Percentiles rank a stretch among this genome's conserved stretches.
phyloP scores from a whole-genome alignment of 2,329 filamentous ascomycete genomes.

The Bipolaris gigantea region DNA sequence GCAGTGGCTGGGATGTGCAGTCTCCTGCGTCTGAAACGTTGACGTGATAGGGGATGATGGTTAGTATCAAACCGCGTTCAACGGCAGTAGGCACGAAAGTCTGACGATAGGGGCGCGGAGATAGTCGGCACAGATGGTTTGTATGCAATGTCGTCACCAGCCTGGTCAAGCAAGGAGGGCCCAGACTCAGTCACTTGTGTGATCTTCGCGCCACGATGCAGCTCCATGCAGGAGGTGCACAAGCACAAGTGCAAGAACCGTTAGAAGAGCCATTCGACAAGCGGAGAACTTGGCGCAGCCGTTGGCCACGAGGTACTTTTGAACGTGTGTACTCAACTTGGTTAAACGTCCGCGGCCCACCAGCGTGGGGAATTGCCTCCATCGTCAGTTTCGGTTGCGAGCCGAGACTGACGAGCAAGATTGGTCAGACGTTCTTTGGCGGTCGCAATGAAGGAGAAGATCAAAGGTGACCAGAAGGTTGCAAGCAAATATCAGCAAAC shows the following conservation, averaged over 20 bases:
- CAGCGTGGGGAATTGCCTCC: neutral
- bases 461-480: neutral
- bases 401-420: neutral
- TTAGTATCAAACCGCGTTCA: too few species aligned
- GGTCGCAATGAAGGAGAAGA: neutral
- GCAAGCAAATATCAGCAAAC: neutral
- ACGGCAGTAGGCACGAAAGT: neutral
- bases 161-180: neutral
- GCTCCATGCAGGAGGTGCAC: neutral
- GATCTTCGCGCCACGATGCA: neutral
- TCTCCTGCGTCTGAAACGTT: neutral
- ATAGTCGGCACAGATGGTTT: neutral
- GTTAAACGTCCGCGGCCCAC: neutral
- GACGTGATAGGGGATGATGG: neutral
- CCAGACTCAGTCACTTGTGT: neutral
- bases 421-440: neutral
- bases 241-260: neutral
- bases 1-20: neutral
- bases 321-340: neutral
- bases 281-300: neutral
- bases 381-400: neutral
- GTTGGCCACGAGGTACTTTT: neutral
- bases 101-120: neutral
- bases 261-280: neutral
- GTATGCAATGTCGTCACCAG: neutral